Percentiles rank a stretch among this genome's conserved stretches.
These are phyloP conservation scores for Mycena pura DNA, from an alignment of 768 basidiomycete genomes.

Conservation along the genomic window DNA sequence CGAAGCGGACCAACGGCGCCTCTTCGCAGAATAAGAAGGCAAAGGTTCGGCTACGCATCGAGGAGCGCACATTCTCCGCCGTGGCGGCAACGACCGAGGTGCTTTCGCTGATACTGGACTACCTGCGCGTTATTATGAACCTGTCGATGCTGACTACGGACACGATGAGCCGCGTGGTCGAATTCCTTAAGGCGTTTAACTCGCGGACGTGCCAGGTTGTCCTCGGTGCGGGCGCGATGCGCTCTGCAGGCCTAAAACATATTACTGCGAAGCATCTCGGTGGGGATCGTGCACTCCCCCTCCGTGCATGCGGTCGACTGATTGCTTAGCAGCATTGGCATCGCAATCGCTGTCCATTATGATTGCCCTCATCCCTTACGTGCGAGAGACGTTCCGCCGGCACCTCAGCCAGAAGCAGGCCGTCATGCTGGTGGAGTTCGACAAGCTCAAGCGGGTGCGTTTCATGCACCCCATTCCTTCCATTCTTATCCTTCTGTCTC, in stretches of 20 bases:
- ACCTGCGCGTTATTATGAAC: constrained; percentile 87
- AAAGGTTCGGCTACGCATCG: constrained; percentile 72
- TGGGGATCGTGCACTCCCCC: constrained; percentile 42
- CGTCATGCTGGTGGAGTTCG: constrained; percentile 96
- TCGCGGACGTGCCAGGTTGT: constrained; percentile 98
- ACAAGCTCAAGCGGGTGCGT: constrained; percentile 93
- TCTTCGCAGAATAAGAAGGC: constrained; percentile 37
- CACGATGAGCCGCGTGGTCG: constrained; percentile 92
- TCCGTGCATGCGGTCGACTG: constrained; percentile 10
- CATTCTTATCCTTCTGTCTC: constrained; percentile 7
- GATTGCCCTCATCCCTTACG: constrained; percentile 92
- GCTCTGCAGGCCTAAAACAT: constrained; percentile 95
- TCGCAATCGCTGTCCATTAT: constrained; percentile 96
- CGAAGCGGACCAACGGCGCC: constrained; percentile 26
- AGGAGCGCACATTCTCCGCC: constrained; percentile 84
- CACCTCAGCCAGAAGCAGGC: constrained; percentile 95
- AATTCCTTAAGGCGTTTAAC: constrained; percentile 97
- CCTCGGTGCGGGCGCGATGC: constrained; percentile 98
- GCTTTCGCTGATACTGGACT: constrained; percentile 78
- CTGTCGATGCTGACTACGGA: constrained; percentile 90
- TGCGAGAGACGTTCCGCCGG: constrained; percentile 92
- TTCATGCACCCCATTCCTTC: constrained; percentile 19
- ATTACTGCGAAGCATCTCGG: constrained; percentile 98
- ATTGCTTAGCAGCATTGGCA: constrained; percentile 72
- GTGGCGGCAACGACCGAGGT: constrained; percentile 86